phyloP scores from a whole-genome alignment of 768 basidiomycete genomes.

The Psilocybe tampanensis region DNA sequence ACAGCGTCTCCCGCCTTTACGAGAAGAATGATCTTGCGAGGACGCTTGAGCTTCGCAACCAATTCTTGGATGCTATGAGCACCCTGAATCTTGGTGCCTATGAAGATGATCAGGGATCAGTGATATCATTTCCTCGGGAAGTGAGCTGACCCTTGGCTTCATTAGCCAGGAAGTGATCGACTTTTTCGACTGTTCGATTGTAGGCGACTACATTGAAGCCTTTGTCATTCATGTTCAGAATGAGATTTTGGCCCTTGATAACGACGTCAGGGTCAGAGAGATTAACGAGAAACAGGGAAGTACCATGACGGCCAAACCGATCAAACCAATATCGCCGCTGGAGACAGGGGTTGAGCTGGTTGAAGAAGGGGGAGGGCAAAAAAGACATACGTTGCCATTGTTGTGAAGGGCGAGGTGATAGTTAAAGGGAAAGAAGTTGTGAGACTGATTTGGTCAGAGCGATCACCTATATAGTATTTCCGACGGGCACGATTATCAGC shows the following conservation, averaged over 20 bases:
- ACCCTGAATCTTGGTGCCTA: constrained; percentile 94
- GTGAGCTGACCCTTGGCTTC: constrained; percentile 88
- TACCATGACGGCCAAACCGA: constrained; percentile 99
- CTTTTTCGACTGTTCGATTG: constrained; percentile 96
- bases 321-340: constrained; percentile 97
- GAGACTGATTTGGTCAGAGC: constrained; percentile 21
- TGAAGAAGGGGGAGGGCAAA: constrained; percentile 3
- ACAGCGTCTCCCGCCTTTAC: constrained; percentile 98
- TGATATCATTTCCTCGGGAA: constrained; percentile 18
- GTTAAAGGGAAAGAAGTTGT: constrained; percentile 32
- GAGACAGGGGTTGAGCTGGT: constrained; percentile 20
- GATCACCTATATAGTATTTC: constrained; percentile 27
- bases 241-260: constrained; percentile 89
- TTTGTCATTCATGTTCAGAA: constrained; percentile 99
- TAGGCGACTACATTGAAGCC: constrained; percentile 96
- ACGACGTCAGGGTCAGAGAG: constrained; percentile 13
- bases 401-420: constrained; percentile 42
- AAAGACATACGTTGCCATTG: constrained; percentile 42
- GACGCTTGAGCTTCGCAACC: constrained; percentile 87
- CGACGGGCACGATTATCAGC: constrained; percentile 24
- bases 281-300: constrained; percentile 17
- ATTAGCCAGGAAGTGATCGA: constrained; percentile 93
- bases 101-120: constrained; percentile 15
- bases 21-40: constrained; percentile 96
- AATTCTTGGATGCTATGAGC: constrained; percentile 95